Percentiles rank a stretch among this genome's conserved stretches.
Evolutionary conservation across 345 rosid genomes (phyloP).

Genomic region (Eucalyptus marginata): DNA sequence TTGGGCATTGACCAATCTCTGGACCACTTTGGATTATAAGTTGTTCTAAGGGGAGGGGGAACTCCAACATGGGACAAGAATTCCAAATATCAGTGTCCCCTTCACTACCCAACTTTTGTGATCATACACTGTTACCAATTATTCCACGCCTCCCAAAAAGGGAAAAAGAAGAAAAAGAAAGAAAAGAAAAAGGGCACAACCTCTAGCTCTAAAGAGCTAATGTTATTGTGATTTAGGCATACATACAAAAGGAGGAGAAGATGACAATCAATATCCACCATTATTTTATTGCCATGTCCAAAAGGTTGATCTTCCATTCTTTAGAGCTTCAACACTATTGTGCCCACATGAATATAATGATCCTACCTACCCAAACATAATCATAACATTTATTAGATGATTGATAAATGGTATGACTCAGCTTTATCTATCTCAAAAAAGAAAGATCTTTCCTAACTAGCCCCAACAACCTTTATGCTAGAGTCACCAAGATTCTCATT

Average conservation of each 20-base stretch:
- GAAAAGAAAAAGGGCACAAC: not conserved
- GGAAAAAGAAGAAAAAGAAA: not conserved
- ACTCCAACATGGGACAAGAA: not conserved
- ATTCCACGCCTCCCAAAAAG: not conserved
- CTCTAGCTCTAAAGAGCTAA: not conserved
- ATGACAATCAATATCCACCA: not conserved
- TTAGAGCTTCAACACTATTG: not conserved
- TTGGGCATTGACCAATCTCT: not conserved
- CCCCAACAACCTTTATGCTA: not conserved
- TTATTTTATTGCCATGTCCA: not conserved
- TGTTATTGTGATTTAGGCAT: not conserved
- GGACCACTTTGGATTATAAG: not conserved
- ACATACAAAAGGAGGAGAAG: not conserved
- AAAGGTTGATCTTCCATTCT: not conserved
- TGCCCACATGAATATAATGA: not conserved
- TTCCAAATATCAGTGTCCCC: not conserved
- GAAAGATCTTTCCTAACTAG: not conserved
- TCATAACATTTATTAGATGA: not conserved
- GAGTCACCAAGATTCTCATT: not conserved
- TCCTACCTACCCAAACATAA: not conserved
- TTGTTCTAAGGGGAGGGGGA: not conserved
- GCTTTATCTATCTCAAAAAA: not conserved
- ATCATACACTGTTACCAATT: not conserved
- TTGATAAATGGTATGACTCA: not conserved
- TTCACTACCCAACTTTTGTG: not conserved